Conservation (phyloP, 2,329 filamentous ascomycete genomes). For the Phaeosphaeria sp. region DNA sequence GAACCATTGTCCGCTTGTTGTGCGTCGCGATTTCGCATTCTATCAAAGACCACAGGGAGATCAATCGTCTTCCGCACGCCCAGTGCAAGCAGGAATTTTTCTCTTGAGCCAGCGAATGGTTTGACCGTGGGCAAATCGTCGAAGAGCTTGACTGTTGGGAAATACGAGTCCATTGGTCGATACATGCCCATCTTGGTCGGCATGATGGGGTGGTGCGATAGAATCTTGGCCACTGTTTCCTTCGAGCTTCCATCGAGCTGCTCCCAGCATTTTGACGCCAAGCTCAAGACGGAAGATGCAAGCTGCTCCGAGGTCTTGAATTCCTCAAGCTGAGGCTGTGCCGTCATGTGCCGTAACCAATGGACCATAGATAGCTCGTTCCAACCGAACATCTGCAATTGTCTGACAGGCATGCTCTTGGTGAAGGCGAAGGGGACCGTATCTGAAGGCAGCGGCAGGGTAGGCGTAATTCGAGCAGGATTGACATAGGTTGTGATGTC, state of each 20-base stretch:
- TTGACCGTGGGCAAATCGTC: conserved; percentile 87
- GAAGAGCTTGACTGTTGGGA: conserved; percentile 91
- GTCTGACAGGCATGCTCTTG: conserved; percentile 67
- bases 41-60: conserved; percentile 88
- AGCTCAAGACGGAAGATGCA: conserved; percentile 75
- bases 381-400: conserved; percentile 86
- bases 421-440: conserved; percentile 89
- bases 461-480: conserved; percentile 79
- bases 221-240: conserved; percentile 66
- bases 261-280: conserved; percentile 92
- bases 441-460: conserved; percentile 78
- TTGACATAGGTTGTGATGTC: conserved; percentile 78
- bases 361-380: conserved; percentile 80
- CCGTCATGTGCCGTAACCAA: conserved; percentile 80
- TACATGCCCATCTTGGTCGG: conserved; percentile 92
- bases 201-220: conserved; percentile 76
- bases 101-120: conserved; percentile 77
- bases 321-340: conserved; percentile 64
- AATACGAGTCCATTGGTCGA: conserved; percentile 85
- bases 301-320: conserved; percentile 77
- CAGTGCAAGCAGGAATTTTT: conserved; percentile 82
- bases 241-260: conserved; percentile 72
- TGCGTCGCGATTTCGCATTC: conserved; percentile 71
- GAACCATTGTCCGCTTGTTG: conserved; percentile 60
- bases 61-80: conserved; percentile 97